Percentiles rank a stretch among this genome's conserved stretches.
phyloP scores from a whole-genome alignment of 768 basidiomycete species.

The Amanita muscaria region DNA sequence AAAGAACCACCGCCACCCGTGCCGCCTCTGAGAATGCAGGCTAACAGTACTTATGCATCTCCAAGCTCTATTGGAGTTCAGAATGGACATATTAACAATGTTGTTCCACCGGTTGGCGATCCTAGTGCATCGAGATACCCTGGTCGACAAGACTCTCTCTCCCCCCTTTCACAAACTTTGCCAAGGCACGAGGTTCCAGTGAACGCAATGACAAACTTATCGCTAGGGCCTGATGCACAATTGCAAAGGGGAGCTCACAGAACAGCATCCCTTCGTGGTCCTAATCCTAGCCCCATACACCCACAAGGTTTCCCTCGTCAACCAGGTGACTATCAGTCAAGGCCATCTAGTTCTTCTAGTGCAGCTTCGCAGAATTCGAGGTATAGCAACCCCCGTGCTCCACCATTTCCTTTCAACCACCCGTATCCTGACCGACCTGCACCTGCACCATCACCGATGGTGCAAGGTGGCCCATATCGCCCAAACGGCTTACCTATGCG shows the following conservation, averaged over 20 bases:
- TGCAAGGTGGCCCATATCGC: neutral
- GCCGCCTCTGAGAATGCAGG: constrained; percentile 29
- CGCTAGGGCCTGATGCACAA: constrained; percentile 21
- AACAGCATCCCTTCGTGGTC: constrained; percentile 18
- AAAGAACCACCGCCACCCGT: constrained; percentile 65
- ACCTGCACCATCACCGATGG: neutral
- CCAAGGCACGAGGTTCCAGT: neutral
- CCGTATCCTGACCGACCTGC: neutral
- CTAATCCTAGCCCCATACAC: constrained; percentile 14
- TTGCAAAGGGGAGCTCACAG: constrained; percentile 20
- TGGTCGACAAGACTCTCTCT: neutral
- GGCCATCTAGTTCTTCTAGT: neutral
- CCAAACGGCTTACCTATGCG: constrained; percentile 18
- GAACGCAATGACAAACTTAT: constrained; percentile 15
- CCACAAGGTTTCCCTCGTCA: constrained; percentile 11
- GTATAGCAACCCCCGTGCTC: neutral
- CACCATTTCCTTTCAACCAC: neutral
- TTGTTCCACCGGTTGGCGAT: neutral
- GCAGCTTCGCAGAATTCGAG: neutral
- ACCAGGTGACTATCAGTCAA: neutral
- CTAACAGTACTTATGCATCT: neutral
- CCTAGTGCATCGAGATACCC: neutral
- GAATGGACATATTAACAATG: neutral
- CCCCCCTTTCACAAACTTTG: neutral
- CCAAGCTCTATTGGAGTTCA: neutral